Percentiles rank a stretch among this genome's conserved stretches.
phyloP scores from a whole-genome alignment of 441 rosid genomes.

The Mallotus japonicus region DNA sequence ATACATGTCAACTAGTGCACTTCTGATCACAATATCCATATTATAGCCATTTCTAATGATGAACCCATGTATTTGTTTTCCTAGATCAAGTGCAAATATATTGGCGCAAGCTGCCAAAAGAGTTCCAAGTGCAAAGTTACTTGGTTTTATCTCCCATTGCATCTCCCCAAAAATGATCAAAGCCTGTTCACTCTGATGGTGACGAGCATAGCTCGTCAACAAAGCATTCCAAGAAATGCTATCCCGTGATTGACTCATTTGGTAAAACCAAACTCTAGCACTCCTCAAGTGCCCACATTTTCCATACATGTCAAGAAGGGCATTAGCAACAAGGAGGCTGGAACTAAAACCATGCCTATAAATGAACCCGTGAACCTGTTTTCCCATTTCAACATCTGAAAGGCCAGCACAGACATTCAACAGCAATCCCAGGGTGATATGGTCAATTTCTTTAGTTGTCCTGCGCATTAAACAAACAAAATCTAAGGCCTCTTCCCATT shows the following conservation, averaged over 20 bases:
- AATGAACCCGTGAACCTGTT: conserved; percentile 68
- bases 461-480: conserved; percentile 50
- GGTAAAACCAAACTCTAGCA: conserved; percentile 57
- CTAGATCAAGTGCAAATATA: conserved; percentile 45
- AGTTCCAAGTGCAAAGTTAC: conserved; percentile 57
- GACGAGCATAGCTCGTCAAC: conserved; percentile 59
- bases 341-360: conserved; percentile 50
- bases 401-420: conserved; percentile 62
- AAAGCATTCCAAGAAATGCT: conserved; percentile 74
- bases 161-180: conserved; percentile 55
- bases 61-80: conserved; percentile 76
- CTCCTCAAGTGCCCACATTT: conserved; percentile 60
- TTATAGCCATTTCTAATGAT: conserved; percentile 60
- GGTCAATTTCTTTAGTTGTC: conserved; percentile 49
- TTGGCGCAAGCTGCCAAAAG: conserved; percentile 77
- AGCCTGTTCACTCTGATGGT: conserved; percentile 58
- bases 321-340: conserved; percentile 54
- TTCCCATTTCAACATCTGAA: conserved; percentile 68
- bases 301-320: conserved; percentile 76
- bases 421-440: conserved; percentile 54
- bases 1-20: conserved; percentile 79
- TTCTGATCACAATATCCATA: conserved; percentile 48
- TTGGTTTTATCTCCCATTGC: conserved; percentile 66
- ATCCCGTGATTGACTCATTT: conserved; percentile 61
- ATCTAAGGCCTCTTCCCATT: conserved; percentile 66